A percentile compares a stretch with the other conserved stretches of the same genome.
These are phyloP conservation scores for Ustilago curta DNA, from an alignment of 1,284 basidiomycete genomes.

Conservation along the genomic window DNA sequence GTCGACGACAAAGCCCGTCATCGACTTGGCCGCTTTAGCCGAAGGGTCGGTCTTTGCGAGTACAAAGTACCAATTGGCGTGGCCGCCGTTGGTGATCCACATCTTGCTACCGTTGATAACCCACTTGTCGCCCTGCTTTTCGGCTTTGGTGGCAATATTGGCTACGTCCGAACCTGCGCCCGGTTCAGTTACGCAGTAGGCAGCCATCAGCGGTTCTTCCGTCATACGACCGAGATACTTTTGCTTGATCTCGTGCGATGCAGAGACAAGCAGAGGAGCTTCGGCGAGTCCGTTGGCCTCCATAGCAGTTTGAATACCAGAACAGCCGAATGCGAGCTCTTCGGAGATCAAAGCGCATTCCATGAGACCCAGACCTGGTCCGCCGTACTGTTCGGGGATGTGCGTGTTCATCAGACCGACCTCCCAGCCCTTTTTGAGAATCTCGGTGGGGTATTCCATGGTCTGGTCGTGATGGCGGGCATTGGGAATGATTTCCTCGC, in stretches of 20 bases:
- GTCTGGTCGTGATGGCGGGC: conserved; percentile 70
- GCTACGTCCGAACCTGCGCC: conserved; percentile 74
- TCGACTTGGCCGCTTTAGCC: conserved; percentile 71
- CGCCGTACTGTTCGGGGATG: conserved; percentile 72
- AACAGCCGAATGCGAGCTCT: conserved; percentile 73
- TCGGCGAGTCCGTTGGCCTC: conserved; percentile 73
- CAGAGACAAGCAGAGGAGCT: conserved; percentile 73
- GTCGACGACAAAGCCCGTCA: conserved; percentile 75
- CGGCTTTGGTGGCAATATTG: conserved; percentile 70
- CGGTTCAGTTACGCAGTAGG: conserved; percentile 74
- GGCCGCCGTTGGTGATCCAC: conserved; percentile 72
- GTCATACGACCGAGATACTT: conserved; percentile 75
- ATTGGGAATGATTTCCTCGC: conserved; percentile 72
- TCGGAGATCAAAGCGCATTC: conserved; percentile 72
- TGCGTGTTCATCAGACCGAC: conserved; percentile 66
- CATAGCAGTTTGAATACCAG: conserved; percentile 73
- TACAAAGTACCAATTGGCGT: conserved; percentile 74
- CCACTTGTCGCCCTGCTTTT: conserved; percentile 73
- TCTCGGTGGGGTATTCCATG: conserved; percentile 72
- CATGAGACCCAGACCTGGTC: conserved; percentile 72
- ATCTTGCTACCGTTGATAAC: conserved; percentile 73
- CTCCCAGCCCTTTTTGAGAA: conserved; percentile 72
- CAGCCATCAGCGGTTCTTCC: conserved; percentile 74
- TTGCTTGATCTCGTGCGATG: conserved; percentile 72
- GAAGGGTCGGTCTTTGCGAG: conserved; percentile 73